phyloP scores from a whole-genome alignment of 2,329 filamentous ascomycete species.

The Trichoderma afroharzianum region DNA sequence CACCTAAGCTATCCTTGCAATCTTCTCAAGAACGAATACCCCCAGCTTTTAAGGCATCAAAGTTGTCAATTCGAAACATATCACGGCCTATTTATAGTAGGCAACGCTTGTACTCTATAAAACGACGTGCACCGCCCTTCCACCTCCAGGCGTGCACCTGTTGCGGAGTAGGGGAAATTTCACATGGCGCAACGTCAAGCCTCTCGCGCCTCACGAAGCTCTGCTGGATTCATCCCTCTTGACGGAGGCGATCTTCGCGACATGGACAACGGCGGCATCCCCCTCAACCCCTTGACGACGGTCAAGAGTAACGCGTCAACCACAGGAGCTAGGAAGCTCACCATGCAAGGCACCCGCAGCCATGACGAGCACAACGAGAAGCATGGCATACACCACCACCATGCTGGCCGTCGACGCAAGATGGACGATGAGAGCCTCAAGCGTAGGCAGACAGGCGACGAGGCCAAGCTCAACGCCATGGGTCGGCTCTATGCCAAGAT shows the following conservation, averaged over 20 bases:
- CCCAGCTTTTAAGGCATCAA: background rate
- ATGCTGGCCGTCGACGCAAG: slow-evolving; percentile 49
- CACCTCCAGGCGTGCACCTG: background rate
- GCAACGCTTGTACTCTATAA: background rate
- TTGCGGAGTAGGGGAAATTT: background rate
- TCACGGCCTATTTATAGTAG: background rate
- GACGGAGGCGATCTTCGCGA: slow-evolving; percentile 31
- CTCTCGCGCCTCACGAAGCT: slow-evolving; percentile 23
- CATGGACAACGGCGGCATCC: slow-evolving; percentile 40
- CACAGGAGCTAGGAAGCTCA: slow-evolving; percentile 50
- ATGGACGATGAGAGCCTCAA: slow-evolving; percentile 37
- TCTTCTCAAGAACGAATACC: background rate
- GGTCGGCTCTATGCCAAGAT: slow-evolving; percentile 64
- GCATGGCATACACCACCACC: slow-evolving; percentile 34
- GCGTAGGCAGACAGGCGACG: slow-evolving; percentile 48
- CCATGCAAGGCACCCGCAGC: slow-evolving; percentile 34
- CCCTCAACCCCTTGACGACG: slow-evolving; percentile 43
- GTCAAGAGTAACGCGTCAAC: slow-evolving; percentile 54
- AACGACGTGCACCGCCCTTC: background rate
- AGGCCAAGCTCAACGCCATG: slow-evolving; percentile 59
- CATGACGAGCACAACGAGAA: slow-evolving; percentile 39
- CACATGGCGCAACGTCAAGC: slow-evolving; percentile 21
- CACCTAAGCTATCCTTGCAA: background rate
- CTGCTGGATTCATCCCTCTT: slow-evolving; percentile 46
- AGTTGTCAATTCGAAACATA: background rate